phyloP scores from a whole-genome alignment of 768 basidiomycete species.

The Calocera viscosa region DNA sequence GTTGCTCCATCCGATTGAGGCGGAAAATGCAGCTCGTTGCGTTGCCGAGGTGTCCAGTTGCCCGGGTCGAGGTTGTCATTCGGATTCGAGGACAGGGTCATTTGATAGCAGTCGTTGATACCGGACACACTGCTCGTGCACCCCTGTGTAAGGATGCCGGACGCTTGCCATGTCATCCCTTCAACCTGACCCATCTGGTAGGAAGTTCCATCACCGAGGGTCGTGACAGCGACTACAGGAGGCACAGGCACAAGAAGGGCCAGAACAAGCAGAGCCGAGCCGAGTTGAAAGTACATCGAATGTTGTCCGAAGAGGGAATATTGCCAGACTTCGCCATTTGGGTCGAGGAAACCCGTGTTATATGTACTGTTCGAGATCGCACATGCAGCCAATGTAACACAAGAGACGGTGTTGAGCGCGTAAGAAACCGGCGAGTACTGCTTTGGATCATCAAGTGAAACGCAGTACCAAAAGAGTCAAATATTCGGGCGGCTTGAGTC shows the following conservation, averaged over 20 bases:
- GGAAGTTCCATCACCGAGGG: neutral
- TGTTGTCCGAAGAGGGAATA: too few relatives aligned
- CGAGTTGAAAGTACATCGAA: neutral
- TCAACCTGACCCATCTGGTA: neutral
- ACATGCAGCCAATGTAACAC: too few relatives aligned
- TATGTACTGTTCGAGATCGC: too few relatives aligned
- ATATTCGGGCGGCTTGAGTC: too few relatives aligned
- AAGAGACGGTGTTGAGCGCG: too few relatives aligned
- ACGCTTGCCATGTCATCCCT: constrained; percentile 5
- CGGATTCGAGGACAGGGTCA: constrained; percentile 6
- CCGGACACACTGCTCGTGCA: constrained; percentile 5
- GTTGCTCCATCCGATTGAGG: neutral
- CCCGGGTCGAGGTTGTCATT: constrained; percentile 9
- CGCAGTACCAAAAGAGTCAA: too few relatives aligned
- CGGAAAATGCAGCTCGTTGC: constrained; percentile 3
- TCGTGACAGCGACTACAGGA: neutral
- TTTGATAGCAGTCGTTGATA: constrained; percentile 9
- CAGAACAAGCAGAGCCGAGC: neutral
- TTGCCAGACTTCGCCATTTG: too few relatives aligned
- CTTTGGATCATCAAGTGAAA: too few relatives aligned
- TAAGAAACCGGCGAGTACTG: too few relatives aligned
- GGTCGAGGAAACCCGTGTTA: too few relatives aligned
- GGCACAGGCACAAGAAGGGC: neutral
- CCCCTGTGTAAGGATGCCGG: neutral
- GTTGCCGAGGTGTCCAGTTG: constrained; percentile 8